Evolutionary conservation across 106 monocot genomes (phyloP).

Genomic region (Allium fistulosum): DNA sequence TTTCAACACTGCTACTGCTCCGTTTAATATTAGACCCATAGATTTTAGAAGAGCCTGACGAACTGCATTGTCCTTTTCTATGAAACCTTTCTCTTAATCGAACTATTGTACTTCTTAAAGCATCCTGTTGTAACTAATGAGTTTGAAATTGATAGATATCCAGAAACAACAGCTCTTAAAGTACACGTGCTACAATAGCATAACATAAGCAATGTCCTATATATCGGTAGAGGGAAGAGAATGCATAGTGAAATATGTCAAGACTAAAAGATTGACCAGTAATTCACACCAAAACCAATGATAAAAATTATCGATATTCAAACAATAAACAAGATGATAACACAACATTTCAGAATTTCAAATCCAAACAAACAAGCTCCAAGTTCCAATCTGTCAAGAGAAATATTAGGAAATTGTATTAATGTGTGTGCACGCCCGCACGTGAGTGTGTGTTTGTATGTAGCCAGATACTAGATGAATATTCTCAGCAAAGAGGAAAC

Average conservation of each 20-base stretch:
- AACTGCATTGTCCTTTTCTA: conserved; percentile 67
- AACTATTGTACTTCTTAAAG: conserved; percentile 84
- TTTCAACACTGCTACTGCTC: conserved; percentile 89
- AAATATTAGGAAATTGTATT: conserved; percentile 3
- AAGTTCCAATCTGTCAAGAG: conserved; percentile 81
- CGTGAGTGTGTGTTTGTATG: too few species aligned
- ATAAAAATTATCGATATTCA: conserved; percentile 83
- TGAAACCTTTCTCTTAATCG: conserved; percentile 88
- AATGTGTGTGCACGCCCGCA: neutral
- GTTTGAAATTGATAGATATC: conserved; percentile 56
- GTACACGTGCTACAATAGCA: conserved; percentile 88
- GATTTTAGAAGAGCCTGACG: conserved; percentile 92
- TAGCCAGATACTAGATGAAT: too few species aligned
- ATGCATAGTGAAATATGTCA: neutral
- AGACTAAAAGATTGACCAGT: conserved; percentile 44
- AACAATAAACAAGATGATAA: conserved; percentile 70
- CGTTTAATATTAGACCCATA: conserved; percentile 91
- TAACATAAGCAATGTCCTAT: conserved; percentile 97
- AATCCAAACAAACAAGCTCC: conserved; percentile 84
- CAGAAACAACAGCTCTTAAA: conserved; percentile 77
- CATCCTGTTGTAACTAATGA: conserved; percentile 82
- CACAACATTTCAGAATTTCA: conserved; percentile 71
- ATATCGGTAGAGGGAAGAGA: conserved; percentile 39
- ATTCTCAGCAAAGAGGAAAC: too few species aligned
- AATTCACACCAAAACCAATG: conserved; percentile 97